phyloP scores from a whole-genome alignment of 306 rosid species.

The Acacia confusa region DNA sequence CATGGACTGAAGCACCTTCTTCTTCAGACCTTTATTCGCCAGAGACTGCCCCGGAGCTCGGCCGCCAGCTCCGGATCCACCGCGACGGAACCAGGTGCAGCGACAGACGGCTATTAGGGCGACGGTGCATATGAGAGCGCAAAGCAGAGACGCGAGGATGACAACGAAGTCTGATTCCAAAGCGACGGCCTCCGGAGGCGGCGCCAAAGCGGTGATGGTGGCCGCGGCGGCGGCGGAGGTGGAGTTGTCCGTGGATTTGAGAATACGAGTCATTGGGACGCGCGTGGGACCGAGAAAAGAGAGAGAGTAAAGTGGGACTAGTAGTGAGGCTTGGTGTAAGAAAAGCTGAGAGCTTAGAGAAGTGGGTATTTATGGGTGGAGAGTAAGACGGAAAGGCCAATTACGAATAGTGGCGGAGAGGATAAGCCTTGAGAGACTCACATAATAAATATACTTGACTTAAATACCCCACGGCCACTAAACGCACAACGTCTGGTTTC shows the following conservation, averaged over 20 bases:
- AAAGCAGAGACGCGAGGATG: constrained; percentile 67
- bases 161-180: constrained; percentile 72
- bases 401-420: background rate
- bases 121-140: constrained; percentile 75
- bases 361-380: constrained; percentile 33
- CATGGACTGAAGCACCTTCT: constrained; percentile 66
- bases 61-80: background rate
- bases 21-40: constrained; percentile 63
- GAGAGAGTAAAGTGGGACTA: background rate
- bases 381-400: background rate
- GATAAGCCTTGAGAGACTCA: constrained; percentile 20
- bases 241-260: constrained; percentile 24
- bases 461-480: background rate
- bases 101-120: constrained; percentile 73
- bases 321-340: background rate
- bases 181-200: constrained; percentile 52
- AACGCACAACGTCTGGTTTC: background rate
- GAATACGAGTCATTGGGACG: constrained; percentile 51
- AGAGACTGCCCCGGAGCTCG: constrained; percentile 26
- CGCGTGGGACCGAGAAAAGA: background rate
- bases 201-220: constrained; percentile 31
- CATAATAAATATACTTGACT: background rate
- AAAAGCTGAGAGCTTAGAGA: background rate
- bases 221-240: constrained; percentile 30
- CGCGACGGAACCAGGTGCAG: constrained; percentile 75